Evolutionary conservation across 257 asterid genomes (phyloP).

Genomic region (Ligustrum vulgare): DNA sequence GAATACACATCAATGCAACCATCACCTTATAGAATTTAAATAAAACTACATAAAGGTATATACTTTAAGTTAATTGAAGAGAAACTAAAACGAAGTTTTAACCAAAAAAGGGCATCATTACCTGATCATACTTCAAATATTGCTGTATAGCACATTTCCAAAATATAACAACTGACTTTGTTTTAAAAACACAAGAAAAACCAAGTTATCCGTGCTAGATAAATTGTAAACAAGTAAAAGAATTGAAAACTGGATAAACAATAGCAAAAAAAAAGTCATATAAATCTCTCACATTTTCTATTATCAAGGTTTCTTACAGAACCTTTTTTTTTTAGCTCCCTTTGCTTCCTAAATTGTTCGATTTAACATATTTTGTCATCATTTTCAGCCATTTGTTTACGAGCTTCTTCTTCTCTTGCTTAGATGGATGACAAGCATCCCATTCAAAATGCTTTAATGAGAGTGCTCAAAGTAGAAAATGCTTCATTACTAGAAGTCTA

Average conservation of each 20-base stretch:
- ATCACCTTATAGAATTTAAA: background rate
- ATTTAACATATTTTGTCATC: background rate
- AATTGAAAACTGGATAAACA: background rate
- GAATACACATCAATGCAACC: background rate
- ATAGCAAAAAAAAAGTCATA: background rate
- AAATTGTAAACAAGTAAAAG: background rate
- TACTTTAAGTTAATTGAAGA: background rate
- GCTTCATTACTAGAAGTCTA: background rate
- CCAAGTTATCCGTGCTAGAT: background rate
- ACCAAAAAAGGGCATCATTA: background rate
- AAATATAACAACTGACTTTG: background rate
- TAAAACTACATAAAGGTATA: background rate
- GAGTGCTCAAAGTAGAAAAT: background rate
- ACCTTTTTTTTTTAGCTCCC: background rate
- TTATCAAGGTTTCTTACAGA: background rate
- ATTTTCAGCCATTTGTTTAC: background rate
- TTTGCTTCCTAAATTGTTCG: background rate
- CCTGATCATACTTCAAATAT: no score
- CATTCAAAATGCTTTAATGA: background rate
- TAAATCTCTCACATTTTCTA: background rate
- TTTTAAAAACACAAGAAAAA: background rate
- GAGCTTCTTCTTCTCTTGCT: background rate
- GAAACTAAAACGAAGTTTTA: background rate
- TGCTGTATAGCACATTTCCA: background rate
- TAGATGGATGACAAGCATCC: background rate